These are phyloP conservation scores for Cubamyces sp. DNA, from an alignment of 768 basidiomycete species.

Conservation along the genomic window DNA sequence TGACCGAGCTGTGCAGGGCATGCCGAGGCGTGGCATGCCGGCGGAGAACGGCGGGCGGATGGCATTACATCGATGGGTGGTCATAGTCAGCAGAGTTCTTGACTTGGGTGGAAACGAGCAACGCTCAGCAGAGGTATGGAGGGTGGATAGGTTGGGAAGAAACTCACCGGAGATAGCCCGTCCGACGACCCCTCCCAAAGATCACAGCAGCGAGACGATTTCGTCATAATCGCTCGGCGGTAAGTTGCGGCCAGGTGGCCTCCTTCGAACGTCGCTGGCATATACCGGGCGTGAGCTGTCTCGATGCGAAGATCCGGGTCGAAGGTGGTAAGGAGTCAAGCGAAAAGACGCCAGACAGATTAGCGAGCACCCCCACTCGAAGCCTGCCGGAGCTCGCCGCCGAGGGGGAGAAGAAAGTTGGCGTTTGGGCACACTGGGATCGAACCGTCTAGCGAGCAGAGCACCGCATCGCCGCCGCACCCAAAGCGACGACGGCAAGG, in stretches of 20 bases:
- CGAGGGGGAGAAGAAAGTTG: neutral
- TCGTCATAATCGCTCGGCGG: constrained; percentile 9
- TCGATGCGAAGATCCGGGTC: constrained; percentile 8
- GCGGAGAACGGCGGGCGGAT: constrained; percentile 15
- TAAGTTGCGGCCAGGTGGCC: constrained; percentile 9
- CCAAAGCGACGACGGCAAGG: constrained; percentile 6
- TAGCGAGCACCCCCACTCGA: constrained; percentile 10
- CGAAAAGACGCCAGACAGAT: constrained; percentile 12
- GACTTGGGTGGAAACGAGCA: neutral
- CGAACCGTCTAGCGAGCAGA: constrained; percentile 10
- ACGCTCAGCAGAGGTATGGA: constrained; percentile 3
- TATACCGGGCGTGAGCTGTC: neutral
- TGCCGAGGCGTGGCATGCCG: constrained; percentile 7
- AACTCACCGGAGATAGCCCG: constrained; percentile 17
- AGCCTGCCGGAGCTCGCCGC: constrained; percentile 15
- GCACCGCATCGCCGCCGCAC: constrained; percentile 10
- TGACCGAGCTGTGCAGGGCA: neutral
- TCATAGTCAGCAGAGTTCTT: neutral
- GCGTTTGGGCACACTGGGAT: neutral
- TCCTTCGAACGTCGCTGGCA: neutral
- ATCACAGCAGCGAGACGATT: neutral
- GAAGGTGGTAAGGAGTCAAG: constrained; percentile 6
- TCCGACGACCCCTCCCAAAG: neutral
- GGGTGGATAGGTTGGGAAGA: neutral
- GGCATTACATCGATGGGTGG: neutral